Conservation (phyloP, 148 eudicot genomes). For the Hydrangea macrophylla region DNA sequence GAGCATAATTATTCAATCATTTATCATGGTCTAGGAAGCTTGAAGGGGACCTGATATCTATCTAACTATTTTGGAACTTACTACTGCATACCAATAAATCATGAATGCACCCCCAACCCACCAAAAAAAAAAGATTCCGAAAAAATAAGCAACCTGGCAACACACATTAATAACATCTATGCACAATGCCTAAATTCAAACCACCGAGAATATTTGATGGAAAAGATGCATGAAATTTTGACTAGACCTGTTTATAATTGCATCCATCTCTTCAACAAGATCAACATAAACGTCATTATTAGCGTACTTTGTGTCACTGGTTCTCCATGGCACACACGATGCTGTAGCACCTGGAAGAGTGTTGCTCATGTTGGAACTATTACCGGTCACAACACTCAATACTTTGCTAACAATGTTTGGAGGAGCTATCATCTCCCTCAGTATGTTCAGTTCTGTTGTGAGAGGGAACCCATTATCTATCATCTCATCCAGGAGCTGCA, state of each 20-base stretch:
- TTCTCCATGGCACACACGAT: conserved; percentile 96
- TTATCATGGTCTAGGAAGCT: too few relatives aligned
- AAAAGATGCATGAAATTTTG: neutral
- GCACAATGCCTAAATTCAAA: neutral
- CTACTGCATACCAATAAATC: too few relatives aligned
- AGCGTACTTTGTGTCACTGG: conserved; percentile 74
- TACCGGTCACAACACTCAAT: conserved; percentile 93
- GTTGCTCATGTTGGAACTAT: conserved; percentile 75
- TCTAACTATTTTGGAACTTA: too few relatives aligned
- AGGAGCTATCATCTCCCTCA: conserved; percentile 95
- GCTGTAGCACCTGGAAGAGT: conserved; percentile 85
- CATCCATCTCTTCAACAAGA: conserved; percentile 95
- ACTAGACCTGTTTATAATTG: conserved; percentile 65
- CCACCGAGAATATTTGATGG: conserved; percentile 8
- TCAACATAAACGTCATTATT: conserved; percentile 86
- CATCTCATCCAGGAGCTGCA: conserved; percentile 98
- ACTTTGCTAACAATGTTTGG: conserved; percentile 90
- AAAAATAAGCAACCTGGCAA: too few relatives aligned
- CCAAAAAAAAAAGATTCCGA: too few relatives aligned
- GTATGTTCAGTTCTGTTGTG: conserved; percentile 88
- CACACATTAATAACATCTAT: neutral
- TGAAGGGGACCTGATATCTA: too few relatives aligned
- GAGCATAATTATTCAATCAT: too few relatives aligned
- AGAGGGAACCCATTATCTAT: conserved; percentile 98
- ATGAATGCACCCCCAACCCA: too few relatives aligned